phyloP scores from a whole-genome alignment of 257 asterid genomes.

The Perilla frutescens region DNA sequence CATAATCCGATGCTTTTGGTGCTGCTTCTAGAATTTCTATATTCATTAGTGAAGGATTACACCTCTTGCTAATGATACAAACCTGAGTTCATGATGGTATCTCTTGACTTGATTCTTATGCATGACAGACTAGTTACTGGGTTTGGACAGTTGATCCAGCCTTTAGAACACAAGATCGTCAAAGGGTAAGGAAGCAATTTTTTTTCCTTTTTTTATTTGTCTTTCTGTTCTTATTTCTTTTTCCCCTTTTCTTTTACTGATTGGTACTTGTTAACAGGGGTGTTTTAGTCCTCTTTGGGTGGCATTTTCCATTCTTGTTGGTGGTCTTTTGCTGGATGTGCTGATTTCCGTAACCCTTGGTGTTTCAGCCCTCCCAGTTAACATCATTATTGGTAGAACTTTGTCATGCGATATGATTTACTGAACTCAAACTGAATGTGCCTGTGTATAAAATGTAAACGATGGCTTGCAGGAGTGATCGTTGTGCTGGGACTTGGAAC shows the following conservation, averaged over 20 bases:
- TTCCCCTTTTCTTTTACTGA: neutral
- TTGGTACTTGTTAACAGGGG: constrained; percentile 46
- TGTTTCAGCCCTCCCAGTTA: constrained; percentile 79
- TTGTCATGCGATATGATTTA: neutral
- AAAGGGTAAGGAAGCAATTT: constrained; percentile 51
- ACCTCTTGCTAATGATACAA: constrained; percentile 24
- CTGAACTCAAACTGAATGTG: neutral
- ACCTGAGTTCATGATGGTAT: neutral
- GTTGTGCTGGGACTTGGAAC: constrained; percentile 86
- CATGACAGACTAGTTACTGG: constrained; percentile 68
- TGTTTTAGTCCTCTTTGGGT: constrained; percentile 81
- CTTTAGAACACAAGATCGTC: constrained; percentile 53
- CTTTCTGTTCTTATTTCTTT: no score
- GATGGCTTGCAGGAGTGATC: constrained; percentile 60
- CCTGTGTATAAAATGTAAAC: neutral
- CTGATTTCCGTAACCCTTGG: constrained; percentile 75
- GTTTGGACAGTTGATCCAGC: constrained; percentile 77
- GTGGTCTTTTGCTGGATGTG: constrained; percentile 79
- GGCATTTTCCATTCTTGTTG: constrained; percentile 76
- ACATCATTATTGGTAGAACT: constrained; percentile 69
- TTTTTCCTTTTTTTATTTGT: neutral
- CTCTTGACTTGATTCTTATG: constrained; percentile 28
- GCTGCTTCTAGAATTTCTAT: constrained; percentile 16
- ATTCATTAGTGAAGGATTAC: constrained; percentile 10
- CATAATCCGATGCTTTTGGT: constrained; percentile 17